These are phyloP conservation scores for Avena insularis DNA, from an alignment of 176 grass and related monocot species.

Conservation along the genomic window DNA sequence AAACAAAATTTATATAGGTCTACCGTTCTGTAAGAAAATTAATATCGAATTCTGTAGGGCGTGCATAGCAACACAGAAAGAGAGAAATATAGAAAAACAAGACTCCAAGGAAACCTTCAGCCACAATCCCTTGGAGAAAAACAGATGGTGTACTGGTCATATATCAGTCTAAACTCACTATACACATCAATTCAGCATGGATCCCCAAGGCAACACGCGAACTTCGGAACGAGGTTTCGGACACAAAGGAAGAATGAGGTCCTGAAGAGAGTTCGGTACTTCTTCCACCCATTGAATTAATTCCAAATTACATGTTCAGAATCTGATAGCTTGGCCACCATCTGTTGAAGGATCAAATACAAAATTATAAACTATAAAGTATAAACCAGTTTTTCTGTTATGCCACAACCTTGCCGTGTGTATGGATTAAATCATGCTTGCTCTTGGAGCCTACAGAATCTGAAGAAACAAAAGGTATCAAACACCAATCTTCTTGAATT, in stretches of 20 bases:
- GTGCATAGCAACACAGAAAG: no score
- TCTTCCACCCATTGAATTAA: conserved; percentile 82
- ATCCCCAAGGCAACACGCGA: background rate
- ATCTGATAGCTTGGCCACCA: conserved; percentile 74
- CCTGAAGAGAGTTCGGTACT: conserved; percentile 63
- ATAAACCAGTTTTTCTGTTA: background rate
- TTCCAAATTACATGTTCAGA: conserved; percentile 56
- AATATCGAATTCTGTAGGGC: no score
- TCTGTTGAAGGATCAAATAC: background rate
- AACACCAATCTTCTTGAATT: background rate
- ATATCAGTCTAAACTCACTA: conserved; percentile 39
- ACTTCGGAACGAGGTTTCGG: no score
- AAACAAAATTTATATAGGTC: no score
- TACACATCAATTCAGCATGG: background rate
- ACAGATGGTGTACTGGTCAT: conserved; percentile 11
- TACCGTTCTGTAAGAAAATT: no score
- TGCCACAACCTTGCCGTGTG: background rate
- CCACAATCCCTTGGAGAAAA: conserved; percentile 20
- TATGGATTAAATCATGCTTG: background rate
- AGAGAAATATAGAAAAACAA: no score
- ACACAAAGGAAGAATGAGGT: conserved; percentile 53
- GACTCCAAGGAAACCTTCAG: background rate
- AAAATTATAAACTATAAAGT: background rate
- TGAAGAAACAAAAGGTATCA: no score
- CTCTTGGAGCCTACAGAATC: no score